Conservation (phyloP, 2,329 filamentous ascomycete species). For the Ophiostoma tasmaniense region DNA sequence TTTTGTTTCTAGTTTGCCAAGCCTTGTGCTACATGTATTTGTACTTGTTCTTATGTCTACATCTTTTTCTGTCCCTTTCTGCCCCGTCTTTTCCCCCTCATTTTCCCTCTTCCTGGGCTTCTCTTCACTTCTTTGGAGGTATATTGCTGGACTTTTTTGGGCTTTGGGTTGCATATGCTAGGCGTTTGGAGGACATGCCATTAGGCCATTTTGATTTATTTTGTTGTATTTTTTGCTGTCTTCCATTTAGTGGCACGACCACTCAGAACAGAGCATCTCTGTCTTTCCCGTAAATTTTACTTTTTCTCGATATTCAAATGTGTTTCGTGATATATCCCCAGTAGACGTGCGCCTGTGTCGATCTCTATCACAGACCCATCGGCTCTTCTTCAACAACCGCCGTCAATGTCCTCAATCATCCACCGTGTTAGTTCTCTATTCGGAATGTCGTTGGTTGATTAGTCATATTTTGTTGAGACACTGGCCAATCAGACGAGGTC, state of each 20-base stretch:
- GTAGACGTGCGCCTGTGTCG: no score
- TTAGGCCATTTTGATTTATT: neutral
- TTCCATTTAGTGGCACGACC: neutral
- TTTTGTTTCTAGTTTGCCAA: neutral
- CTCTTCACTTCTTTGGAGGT: constrained; percentile 4
- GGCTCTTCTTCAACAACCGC: neutral
- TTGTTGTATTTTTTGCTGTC: neutral
- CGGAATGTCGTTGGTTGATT: neutral
- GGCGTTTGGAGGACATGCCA: neutral
- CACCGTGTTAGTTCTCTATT: constrained; percentile 4
- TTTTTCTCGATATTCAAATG: no score
- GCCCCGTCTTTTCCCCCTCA: neutral
- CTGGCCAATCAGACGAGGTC: neutral
- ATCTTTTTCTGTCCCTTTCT: neutral
- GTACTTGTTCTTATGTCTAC: neutral
- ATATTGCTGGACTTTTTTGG: neutral
- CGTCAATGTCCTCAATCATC: no score
- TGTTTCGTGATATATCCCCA: no score
- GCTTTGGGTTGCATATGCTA: neutral
- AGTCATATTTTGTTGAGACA: neutral
- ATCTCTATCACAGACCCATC: neutral
- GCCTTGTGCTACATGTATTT: constrained; percentile 5
- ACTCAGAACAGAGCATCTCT: neutral
- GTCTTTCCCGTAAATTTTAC: no score
- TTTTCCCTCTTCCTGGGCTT: neutral